Conservation (phyloP, 1,284 basidiomycete genomes). For the Malassezia japonica region DNA sequence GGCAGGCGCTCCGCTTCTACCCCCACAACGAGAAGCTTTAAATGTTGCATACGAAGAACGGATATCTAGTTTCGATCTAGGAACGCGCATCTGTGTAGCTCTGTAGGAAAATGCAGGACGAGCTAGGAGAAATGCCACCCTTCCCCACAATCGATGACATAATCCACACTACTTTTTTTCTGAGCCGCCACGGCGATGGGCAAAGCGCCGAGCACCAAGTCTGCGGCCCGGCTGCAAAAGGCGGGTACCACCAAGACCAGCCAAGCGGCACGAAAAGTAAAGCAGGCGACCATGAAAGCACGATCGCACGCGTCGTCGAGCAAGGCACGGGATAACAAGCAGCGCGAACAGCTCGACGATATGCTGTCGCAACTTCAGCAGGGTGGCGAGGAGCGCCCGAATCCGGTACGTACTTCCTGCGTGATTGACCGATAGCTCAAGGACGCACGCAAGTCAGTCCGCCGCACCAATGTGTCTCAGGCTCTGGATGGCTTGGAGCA, state of each 20-base stretch:
- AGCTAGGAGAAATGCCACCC: too few relatives aligned
- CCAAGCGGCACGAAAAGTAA: neutral
- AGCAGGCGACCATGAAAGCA: neutral
- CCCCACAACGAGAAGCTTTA: conserved; percentile 38
- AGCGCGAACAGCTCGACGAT: conserved; percentile 4
- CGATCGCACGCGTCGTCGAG: neutral
- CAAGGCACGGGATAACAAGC: conserved; percentile 1
- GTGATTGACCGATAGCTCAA: neutral
- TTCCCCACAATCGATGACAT: too few relatives aligned
- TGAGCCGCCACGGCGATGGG: too few relatives aligned
- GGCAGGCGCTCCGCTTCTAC: conserved; percentile 50
- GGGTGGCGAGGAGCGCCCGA: too few relatives aligned
- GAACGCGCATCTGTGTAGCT: too few relatives aligned
- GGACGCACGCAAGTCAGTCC: neutral
- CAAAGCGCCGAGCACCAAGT: too few relatives aligned
- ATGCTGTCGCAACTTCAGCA: neutral
- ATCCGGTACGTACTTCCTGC: neutral
- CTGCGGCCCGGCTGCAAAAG: neutral
- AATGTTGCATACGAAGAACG: too few relatives aligned
- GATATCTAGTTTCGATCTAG: too few relatives aligned
- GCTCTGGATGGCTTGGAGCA: neutral
- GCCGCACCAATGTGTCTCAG: neutral
- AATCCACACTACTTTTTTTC: too few relatives aligned
- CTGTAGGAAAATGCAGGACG: too few relatives aligned
- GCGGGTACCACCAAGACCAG: too few relatives aligned